phyloP scores from a whole-genome alignment of 176 grass and related monocot genomes.

The Musa acuminata region DNA sequence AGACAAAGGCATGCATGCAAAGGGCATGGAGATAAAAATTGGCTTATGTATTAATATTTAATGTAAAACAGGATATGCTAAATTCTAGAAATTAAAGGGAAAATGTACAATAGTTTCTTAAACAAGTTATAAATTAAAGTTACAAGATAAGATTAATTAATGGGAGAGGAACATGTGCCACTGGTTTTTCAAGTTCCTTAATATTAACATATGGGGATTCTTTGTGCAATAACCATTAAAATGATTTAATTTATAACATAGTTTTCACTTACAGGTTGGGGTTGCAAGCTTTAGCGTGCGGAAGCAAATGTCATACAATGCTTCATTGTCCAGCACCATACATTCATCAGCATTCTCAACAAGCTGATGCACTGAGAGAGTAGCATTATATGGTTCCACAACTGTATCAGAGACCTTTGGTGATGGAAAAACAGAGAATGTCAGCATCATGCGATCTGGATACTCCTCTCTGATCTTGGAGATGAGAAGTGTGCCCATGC shows the following conservation, averaged over 20 bases:
- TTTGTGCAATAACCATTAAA: no score
- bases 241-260: no score
- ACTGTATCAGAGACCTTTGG: conserved; percentile 13
- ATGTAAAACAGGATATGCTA: not conserved
- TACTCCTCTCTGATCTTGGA: conserved; percentile 11
- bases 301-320: conserved; percentile 2
- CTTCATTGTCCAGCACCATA: conserved; percentile 8
- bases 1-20: not conserved
- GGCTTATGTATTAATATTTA: not conserved
- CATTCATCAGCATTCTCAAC: conserved; percentile 9
- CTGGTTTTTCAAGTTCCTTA: no score
- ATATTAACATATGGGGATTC: no score
- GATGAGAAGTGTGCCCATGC: conserved; percentile 9
- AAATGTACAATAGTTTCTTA: not conserved
- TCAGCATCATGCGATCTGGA: conserved; percentile 3
- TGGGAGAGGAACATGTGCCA: no score
- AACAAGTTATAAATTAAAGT: not conserved
- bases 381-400: conserved; percentile 1
- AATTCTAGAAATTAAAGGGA: not conserved
- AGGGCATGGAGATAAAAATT: not conserved
- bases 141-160: no score
- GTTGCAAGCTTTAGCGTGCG: conserved; percentile 8
- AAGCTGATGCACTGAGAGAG: not conserved
- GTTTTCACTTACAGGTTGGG: not conserved
- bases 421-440: conserved; percentile 9